A percentile compares a stretch with the other conserved stretches of the same genome.
These are phyloP conservation scores for Microcos paniculata DNA, from an alignment of 345 rosid species.

Conservation along the genomic window DNA sequence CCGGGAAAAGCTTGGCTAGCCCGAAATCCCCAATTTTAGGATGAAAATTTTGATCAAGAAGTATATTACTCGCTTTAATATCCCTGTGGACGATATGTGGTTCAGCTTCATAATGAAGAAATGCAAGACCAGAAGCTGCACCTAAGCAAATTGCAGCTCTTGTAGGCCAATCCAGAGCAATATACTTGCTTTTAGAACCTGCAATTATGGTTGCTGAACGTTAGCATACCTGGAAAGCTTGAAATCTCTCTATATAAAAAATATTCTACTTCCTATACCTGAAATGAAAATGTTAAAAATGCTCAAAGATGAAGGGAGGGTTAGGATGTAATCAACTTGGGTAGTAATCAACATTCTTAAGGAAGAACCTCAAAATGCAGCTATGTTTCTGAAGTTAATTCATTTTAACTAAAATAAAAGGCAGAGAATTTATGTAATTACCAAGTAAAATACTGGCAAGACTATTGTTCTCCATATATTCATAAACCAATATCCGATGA, in stretches of 20 bases:
- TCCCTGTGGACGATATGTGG: slow-evolving; percentile 75
- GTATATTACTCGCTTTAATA: slow-evolving; percentile 78
- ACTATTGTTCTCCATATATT: slow-evolving; percentile 72
- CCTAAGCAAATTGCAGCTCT: slow-evolving; percentile 64
- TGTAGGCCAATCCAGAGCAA: slow-evolving; percentile 52
- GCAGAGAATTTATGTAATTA: slow-evolving; percentile 11
- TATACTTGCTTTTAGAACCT: slow-evolving; percentile 56
- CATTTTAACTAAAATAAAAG: not conserved
- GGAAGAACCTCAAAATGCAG: too few relatives aligned
- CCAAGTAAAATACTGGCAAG: slow-evolving; percentile 60
- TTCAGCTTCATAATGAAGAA: slow-evolving; percentile 65
- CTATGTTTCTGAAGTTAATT: too few relatives aligned
- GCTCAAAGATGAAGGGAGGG: not conserved
- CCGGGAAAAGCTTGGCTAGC: slow-evolving; percentile 75
- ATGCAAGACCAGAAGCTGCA: slow-evolving; percentile 63
- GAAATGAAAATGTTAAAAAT: too few relatives aligned
- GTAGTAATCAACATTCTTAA: not conserved
- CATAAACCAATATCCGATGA: slow-evolving; percentile 57
- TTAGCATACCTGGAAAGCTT: slow-evolving; percentile 7
- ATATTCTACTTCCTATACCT: too few relatives aligned
- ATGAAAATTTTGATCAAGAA: slow-evolving; percentile 52
- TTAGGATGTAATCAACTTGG: not conserved
- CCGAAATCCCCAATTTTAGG: slow-evolving; percentile 84
- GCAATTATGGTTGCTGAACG: slow-evolving; percentile 13
- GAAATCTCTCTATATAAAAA: not conserved